phyloP scores from a whole-genome alignment of 352 stramenopile genomes.

The Blastocystis sp. region DNA sequence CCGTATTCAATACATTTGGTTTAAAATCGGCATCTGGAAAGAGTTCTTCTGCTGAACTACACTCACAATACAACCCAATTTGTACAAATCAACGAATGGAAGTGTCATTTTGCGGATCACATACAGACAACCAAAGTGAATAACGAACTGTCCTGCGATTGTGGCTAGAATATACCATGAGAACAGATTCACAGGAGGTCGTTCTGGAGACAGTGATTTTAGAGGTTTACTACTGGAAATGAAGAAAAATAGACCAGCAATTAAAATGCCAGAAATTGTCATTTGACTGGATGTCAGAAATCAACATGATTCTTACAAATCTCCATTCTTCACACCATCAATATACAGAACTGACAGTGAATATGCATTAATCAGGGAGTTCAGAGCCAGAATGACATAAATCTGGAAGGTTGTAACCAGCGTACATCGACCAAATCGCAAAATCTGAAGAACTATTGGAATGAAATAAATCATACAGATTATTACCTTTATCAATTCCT shows the following conservation, averaged over 20 bases:
- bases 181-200: conserved; percentile 88
- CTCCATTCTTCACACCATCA: conserved; percentile 94
- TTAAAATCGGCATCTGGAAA: conserved; percentile 84
- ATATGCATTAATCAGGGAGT: conserved; percentile 93
- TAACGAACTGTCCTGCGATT: conserved; percentile 85
- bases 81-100: conserved; percentile 77
- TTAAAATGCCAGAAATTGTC: conserved; percentile 73
- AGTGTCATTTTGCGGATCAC: conserved; percentile 81
- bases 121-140: conserved; percentile 87
- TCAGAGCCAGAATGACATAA: conserved; percentile 95
- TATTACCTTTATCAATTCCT: conserved; percentile 74
- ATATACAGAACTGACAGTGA: conserved; percentile 95
- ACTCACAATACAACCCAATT: conserved; percentile 66
- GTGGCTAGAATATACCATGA: conserved; percentile 82
- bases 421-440: conserved; percentile 92
- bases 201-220: conserved; percentile 80
- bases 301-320: conserved; percentile 82
- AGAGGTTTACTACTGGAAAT: conserved; percentile 84
- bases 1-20: conserved; percentile 93
- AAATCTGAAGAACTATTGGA: conserved; percentile 84
- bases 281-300: conserved; percentile 71
- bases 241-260: conserved; percentile 75
- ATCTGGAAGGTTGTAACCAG: conserved; percentile 97
- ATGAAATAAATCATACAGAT: conserved; percentile 67
- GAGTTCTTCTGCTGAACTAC: conserved; percentile 66